Evolutionary conservation across 768 basidiomycete species (phyloP).

Genomic region (Pulveroboletus ravenelii): DNA sequence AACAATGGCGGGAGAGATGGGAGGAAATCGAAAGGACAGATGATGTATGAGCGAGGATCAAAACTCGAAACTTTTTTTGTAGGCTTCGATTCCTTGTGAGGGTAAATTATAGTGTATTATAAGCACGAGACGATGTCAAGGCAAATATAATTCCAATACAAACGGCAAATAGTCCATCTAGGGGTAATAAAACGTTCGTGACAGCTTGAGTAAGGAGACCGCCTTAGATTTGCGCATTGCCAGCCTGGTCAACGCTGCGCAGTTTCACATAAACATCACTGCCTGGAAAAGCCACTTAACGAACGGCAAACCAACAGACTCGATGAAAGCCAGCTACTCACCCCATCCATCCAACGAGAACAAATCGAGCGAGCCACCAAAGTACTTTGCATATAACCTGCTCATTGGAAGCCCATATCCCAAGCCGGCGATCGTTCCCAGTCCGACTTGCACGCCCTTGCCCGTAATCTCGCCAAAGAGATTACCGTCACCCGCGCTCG

Average conservation of each 20-base stretch:
- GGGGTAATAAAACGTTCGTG: not conserved
- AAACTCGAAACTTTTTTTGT: not conserved
- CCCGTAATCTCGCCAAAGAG: constrained; percentile 76
- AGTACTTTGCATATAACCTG: constrained; percentile 73
- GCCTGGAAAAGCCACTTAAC: constrained; percentile 25
- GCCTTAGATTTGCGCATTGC: constrained; percentile 44
- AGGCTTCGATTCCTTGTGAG: not conserved
- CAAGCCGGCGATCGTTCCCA: constrained; percentile 87
- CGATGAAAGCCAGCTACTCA: constrained; percentile 26
- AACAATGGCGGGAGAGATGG: constrained; percentile 51
- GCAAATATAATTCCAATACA: not conserved
- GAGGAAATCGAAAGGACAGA: constrained; percentile 38
- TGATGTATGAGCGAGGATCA: not conserved
- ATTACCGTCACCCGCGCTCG: constrained; percentile 40
- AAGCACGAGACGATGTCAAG: not conserved
- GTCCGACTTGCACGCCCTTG: constrained; percentile 70
- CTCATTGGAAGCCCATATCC: constrained; percentile 88
- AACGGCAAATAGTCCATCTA: not conserved
- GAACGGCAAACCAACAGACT: not conserved
- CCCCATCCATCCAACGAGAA: constrained; percentile 84
- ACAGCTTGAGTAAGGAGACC: not conserved
- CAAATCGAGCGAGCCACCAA: constrained; percentile 80
- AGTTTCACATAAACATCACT: constrained; percentile 54
- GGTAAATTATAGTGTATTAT: constrained; percentile 4
- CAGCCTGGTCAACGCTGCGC: constrained; percentile 48